Evolutionary conservation across 257 asterid genomes (phyloP), one percentile per base, ranked within the genome.

Genomic region (Anisodus acutangulus): DNA sequence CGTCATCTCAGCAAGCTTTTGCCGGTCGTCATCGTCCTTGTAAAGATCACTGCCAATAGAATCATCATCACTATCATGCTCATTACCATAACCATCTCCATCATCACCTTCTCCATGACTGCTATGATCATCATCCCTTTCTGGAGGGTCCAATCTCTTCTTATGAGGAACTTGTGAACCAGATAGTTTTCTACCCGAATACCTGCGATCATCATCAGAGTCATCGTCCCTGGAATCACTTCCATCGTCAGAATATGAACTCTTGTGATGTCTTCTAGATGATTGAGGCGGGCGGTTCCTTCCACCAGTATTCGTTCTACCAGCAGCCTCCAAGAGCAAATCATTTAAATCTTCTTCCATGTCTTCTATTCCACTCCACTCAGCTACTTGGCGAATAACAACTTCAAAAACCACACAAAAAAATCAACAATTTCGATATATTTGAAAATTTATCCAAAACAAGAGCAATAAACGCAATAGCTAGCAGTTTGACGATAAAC

Each of bases 1-100:
- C 2, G 98, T 88, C 86, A 96, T 95, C 86, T 92, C 91, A 6
- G 98, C 91, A 88, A 96, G 98, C 84, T 95, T 91, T 85, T 90
- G 92, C 69, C 99, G 84, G 85, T 96, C 99, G 83, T 93, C 93
- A 82, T 96, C 98, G 78, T 90, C 92, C 91, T 93, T 94, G 90
- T 93, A 96, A 71, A 96, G 93, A 87, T 96, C 99, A 86, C 99
- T 96, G 85, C 98, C 99, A 72, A 96, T 92, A 63, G 98, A 94
- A 87, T 94, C 98, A 60, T 92, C 97, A 84, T 96, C 99, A 70
- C 99, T 96, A 89, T 93, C 95, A 81, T 80, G 93, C 47, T 88
- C 94, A 60, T 64, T 86, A 79, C 86, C 91, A 82, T 88, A 86
- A 51, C 82, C 90, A 85, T 87, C 90, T 64, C 84, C 94, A 8